These are phyloP conservation scores for Bruguiera parviflora DNA, from an alignment of 345 rosid species.

Conservation along the genomic window DNA sequence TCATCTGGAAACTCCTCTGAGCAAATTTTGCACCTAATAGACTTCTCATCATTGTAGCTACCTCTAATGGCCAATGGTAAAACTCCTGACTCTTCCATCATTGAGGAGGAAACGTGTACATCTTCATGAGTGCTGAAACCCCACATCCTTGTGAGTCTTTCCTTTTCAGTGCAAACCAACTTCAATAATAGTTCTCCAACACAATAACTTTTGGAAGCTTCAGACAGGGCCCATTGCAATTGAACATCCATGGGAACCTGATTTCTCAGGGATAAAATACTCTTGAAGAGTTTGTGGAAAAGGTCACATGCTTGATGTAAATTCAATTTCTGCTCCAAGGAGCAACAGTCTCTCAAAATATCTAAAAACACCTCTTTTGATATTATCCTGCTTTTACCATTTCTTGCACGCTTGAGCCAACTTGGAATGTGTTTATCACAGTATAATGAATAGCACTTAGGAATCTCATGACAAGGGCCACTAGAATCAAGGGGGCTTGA, in stretches of 20 bases:
- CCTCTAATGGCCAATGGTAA: slow-evolving; percentile 38
- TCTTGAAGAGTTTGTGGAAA: slow-evolving; percentile 89
- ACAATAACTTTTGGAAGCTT: slow-evolving; percentile 66
- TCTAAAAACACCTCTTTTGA: slow-evolving; percentile 87
- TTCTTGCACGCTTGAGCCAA: slow-evolving; percentile 99
- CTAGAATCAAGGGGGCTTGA: slow-evolving; percentile 42
- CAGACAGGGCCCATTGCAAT: slow-evolving; percentile 91
- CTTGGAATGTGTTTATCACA: slow-evolving; percentile 94
- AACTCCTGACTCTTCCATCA: slow-evolving; percentile 40
- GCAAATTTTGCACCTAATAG: slow-evolving; percentile 65
- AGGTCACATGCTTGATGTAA: slow-evolving; percentile 95
- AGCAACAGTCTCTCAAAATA: slow-evolving; percentile 58
- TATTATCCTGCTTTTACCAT: slow-evolving; percentile 93
- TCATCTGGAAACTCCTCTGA: slow-evolving; percentile 46
- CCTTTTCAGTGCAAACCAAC: slow-evolving; percentile 72
- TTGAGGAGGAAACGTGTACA: slow-evolving; percentile 31
- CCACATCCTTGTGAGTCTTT: slow-evolving; percentile 68
- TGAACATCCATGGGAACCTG: slow-evolving; percentile 89
- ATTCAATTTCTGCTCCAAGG: slow-evolving; percentile 59
- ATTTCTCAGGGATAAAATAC: slow-evolving; percentile 82
- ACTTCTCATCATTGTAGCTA: slow-evolving; percentile 38
- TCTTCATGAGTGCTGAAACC: slow-evolving; percentile 51
- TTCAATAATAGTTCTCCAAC: slow-evolving; percentile 70
- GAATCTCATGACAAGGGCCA: slow-evolving; percentile 56
- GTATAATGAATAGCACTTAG: slow-evolving; percentile 70